Conservation (phyloP, 2,329 filamentous ascomycete genomes). For the Akanthomyces dipterigenus region DNA sequence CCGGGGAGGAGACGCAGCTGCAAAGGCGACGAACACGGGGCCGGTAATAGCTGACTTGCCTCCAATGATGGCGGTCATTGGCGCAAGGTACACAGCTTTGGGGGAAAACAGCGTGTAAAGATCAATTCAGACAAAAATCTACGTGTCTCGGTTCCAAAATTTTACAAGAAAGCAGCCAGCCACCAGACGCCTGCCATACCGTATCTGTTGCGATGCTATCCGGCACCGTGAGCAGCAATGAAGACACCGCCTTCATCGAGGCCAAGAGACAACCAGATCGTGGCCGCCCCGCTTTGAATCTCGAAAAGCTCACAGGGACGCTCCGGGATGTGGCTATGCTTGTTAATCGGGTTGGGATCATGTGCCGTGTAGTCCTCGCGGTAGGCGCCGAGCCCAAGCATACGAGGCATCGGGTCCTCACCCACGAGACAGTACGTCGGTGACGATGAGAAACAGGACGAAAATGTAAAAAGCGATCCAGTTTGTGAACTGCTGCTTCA, state of each 20-base stretch:
- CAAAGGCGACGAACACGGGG: neutral
- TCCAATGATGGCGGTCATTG: neutral
- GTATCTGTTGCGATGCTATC: neutral
- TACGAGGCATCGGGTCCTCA: neutral
- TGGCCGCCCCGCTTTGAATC: neutral
- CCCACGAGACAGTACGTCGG: neutral
- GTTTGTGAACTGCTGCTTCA: neutral
- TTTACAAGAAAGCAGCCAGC: neutral
- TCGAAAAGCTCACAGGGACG: neutral
- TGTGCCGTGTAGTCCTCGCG: neutral
- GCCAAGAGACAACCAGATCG: neutral
- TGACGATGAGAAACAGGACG: neutral
- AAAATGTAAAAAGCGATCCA: neutral
- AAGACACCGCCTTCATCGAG: neutral
- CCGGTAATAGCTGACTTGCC: neutral
- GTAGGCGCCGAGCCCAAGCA: constrained; percentile 1
- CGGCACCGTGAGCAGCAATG: neutral
- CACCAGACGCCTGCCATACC: neutral
- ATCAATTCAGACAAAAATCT: neutral
- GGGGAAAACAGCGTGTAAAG: neutral
- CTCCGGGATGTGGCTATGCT: neutral
- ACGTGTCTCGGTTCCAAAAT: neutral
- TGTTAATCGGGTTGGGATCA: neutral
- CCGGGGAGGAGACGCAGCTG: neutral
- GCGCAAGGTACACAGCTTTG: neutral